Conservation (phyloP, 2,329 filamentous ascomycete genomes). For the Aureobasidium uvarum region DNA sequence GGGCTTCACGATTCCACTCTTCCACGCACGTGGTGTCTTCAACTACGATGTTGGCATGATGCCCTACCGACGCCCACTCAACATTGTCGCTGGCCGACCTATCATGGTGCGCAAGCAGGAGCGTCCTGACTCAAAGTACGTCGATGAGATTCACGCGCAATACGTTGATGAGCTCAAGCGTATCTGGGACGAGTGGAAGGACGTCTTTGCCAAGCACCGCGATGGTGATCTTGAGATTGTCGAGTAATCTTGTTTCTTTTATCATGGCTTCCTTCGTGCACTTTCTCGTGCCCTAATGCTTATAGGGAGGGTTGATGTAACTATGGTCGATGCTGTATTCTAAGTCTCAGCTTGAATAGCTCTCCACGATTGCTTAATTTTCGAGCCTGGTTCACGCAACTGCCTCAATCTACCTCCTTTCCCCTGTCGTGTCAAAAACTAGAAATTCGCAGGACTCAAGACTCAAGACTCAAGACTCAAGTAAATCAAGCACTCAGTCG, state of each 20-base stretch:
- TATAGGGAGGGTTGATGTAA: not conserved
- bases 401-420: not conserved
- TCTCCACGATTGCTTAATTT: not conserved
- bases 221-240: conserved; percentile 66
- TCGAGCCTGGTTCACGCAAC: not conserved
- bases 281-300: not conserved
- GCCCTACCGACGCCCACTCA: conserved; percentile 84
- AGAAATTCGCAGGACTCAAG: not conserved
- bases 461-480: not conserved
- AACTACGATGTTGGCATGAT: conserved; percentile 97
- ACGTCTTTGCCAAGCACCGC: conserved; percentile 64
- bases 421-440: not conserved
- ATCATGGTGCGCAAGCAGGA: conserved; percentile 65
- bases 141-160: conserved; percentile 73
- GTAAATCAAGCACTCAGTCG: not conserved
- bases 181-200: conserved; percentile 76
- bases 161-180: conserved; percentile 74
- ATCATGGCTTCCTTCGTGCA: not conserved
- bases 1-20: conserved; percentile 88
- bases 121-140: conserved; percentile 69
- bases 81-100: conserved; percentile 83
- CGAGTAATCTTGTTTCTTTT: conserved; percentile 43
- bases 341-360: not conserved
- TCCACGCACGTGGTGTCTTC: conserved; percentile 85
- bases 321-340: conserved; percentile 1